Evolutionary conservation across 2,329 filamentous ascomycete genomes (phyloP).

Genomic region (Fusarium ramigenum): DNA sequence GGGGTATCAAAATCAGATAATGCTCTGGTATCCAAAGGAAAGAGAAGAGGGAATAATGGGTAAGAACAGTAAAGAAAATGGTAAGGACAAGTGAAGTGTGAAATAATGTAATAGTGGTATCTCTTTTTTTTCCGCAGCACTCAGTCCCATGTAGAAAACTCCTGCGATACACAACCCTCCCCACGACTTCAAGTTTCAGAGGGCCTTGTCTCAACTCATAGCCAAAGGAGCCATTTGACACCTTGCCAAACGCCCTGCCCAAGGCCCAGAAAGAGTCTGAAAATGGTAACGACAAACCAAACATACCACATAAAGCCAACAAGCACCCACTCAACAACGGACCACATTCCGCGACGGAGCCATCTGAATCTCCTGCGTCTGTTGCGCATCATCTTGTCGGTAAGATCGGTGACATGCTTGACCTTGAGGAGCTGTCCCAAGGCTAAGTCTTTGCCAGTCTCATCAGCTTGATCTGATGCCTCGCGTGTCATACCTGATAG

Average conservation of each 20-base stretch:
- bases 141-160: slow-evolving; percentile 11
- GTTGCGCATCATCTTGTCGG: slow-evolving; percentile 78
- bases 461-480: slow-evolving; percentile 81
- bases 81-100: neutral
- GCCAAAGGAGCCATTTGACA: slow-evolving; percentile 85
- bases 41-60: neutral
- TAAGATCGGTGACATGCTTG: slow-evolving; percentile 81
- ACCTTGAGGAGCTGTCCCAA: slow-evolving; percentile 81
- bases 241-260: slow-evolving; percentile 67
- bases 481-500: slow-evolving; percentile 69
- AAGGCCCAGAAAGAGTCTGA: slow-evolving; percentile 71
- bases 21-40: slow-evolving; percentile 11
- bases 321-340: slow-evolving; percentile 85
- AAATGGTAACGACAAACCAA: slow-evolving; percentile 86
- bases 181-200: neutral
- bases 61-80: neutral
- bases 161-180: neutral
- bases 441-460: slow-evolving; percentile 78
- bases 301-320: slow-evolving; percentile 94
- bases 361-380: slow-evolving; percentile 75
- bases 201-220: slow-evolving; percentile 54
- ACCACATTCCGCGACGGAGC: slow-evolving; percentile 79
- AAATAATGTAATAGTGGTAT: slow-evolving; percentile 1
- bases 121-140: neutral
- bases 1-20: slow-evolving; percentile 42